Evolutionary conservation across 352 stramenopile genomes (phyloP).

Genomic region (Phytophthora tubulina): DNA sequence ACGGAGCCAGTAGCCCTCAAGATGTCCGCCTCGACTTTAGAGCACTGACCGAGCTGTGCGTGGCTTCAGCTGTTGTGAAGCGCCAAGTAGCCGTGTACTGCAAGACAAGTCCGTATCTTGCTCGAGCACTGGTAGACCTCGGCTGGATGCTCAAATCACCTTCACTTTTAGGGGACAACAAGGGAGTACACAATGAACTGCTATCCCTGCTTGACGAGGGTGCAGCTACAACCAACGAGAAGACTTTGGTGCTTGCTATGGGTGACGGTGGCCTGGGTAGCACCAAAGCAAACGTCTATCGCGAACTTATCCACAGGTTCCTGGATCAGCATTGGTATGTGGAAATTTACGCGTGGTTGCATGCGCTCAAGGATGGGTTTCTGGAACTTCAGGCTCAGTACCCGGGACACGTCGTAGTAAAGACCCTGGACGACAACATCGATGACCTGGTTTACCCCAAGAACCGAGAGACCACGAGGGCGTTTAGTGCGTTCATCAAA

Average conservation of each 20-base stretch:
- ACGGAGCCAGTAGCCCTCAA: no score
- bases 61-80: neutral
- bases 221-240: neutral
- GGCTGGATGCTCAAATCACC: slow-evolving; percentile 6
- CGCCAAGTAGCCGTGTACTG: slow-evolving; percentile 3
- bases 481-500: no score
- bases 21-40: slow-evolving; percentile 10
- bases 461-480: neutral
- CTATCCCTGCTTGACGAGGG: slow-evolving; percentile 1
- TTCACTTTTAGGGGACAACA: neutral
- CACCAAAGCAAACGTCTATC: slow-evolving; percentile 2
- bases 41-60: slow-evolving; percentile 17
- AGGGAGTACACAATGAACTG: slow-evolving; percentile 8
- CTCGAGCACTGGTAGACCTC: slow-evolving; percentile 1
- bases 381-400: slow-evolving; percentile 15
- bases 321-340: slow-evolving; percentile 15
- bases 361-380: slow-evolving; percentile 20
- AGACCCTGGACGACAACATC: slow-evolving; percentile 19
- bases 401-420: slow-evolving; percentile 14
- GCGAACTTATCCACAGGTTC: slow-evolving; percentile 9
- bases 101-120: slow-evolving; percentile 8
- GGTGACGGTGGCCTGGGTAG: slow-evolving; percentile 7
- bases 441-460: slow-evolving; percentile 9
- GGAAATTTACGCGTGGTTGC: slow-evolving; percentile 23
- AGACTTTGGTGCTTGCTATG: slow-evolving; percentile 19